Percentiles rank a stretch among this genome's conserved stretches.
phyloP scores from a whole-genome alignment of 257 asterid species.

The Echites panduratus region DNA sequence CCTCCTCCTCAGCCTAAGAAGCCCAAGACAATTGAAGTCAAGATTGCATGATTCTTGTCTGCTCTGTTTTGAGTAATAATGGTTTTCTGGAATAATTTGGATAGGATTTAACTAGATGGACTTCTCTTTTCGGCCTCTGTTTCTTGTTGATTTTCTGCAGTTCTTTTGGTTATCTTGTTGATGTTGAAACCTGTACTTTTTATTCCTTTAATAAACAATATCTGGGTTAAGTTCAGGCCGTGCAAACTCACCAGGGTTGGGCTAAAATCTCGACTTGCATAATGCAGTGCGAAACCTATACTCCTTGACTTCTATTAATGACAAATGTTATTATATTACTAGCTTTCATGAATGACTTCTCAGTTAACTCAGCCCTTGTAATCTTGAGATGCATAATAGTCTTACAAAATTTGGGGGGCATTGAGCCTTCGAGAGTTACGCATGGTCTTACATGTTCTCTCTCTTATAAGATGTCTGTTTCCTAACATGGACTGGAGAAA shows the following conservation, averaged over 20 bases:
- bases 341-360: no score
- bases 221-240: no score
- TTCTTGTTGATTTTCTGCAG: not conserved
- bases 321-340: not conserved
- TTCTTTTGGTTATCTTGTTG: no score
- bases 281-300: not conserved
- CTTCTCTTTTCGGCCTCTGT: not conserved
- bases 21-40: constrained; percentile 38
- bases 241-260: no score
- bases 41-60: constrained; percentile 15
- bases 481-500: not conserved
- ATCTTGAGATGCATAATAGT: not conserved
- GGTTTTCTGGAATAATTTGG: not conserved
- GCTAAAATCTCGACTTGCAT: no score
- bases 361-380: not conserved
- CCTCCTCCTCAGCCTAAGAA: constrained; percentile 49
- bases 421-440: not conserved
- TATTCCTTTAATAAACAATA: no score
- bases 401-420: not conserved
- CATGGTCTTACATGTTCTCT: not conserved
- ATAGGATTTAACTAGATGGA: not conserved
- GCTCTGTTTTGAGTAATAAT: not conserved
- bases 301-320: not conserved
- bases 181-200: no score
- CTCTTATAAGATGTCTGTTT: not conserved